Percentiles rank a stretch among this genome's conserved stretches.
Conservation (phyloP, 257 asterid genomes). For the Striga asiatica region DNA sequence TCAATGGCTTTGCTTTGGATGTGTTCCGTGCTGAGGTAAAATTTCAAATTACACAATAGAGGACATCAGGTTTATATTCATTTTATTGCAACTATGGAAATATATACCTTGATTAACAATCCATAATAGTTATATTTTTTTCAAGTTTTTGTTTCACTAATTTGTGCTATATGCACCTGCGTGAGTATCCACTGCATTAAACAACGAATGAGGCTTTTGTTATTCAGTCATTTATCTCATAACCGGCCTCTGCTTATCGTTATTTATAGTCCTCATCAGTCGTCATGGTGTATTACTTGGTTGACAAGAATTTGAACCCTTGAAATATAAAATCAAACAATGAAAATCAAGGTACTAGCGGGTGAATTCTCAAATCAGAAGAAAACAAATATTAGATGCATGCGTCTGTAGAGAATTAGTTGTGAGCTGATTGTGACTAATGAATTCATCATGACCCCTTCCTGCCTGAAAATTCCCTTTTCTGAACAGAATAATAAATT, state of each 20-base stretch:
- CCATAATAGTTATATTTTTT: too few species aligned
- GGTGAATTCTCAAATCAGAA: background rate
- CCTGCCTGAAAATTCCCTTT: too few species aligned
- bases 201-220: background rate
- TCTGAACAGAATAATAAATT: too few species aligned
- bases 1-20: constrained; percentile 83
- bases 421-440: too few species aligned
- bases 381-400: background rate
- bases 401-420: too few species aligned
- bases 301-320: background rate
- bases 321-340: background rate
- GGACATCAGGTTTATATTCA: background rate
- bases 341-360: background rate
- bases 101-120: too few species aligned
- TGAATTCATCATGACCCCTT: too few species aligned
- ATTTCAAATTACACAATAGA: background rate
- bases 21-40: constrained; percentile 81
- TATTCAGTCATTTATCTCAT: background rate
- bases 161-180: too few species aligned
- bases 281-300: background rate
- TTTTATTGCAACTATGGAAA: background rate
- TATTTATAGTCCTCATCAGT: too few species aligned
- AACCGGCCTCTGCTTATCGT: too few species aligned
- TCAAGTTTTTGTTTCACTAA: too few species aligned
- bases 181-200: background rate